Evolutionary conservation across 768 basidiomycete species (phyloP).

Genomic region (Nidularia pulvinata): DNA sequence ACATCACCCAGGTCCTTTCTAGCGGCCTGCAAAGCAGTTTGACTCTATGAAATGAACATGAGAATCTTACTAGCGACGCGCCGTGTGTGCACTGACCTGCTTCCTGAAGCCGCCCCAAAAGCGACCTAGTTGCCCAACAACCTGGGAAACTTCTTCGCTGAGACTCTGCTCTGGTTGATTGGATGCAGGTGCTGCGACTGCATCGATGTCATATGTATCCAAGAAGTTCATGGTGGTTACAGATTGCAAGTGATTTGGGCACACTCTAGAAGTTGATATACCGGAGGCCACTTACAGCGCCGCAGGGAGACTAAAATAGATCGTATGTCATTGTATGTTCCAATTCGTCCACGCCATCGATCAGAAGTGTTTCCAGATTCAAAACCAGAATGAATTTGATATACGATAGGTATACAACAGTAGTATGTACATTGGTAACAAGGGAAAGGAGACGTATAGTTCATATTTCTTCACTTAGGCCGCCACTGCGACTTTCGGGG

Average conservation of each 20-base stretch:
- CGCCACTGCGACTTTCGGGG: constrained; percentile 7
- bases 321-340: too few relatives aligned
- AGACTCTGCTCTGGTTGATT: constrained; percentile 50
- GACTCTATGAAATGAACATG: constrained; percentile 46
- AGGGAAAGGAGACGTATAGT: not conserved
- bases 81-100: constrained; percentile 53
- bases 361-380: too few relatives aligned
- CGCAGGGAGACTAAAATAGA: too few relatives aligned
- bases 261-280: not conserved
- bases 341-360: too few relatives aligned
- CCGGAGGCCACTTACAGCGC: not conserved
- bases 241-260: constrained; percentile 2
- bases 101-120: constrained; percentile 94
- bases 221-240: constrained; percentile 65
- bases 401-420: not conserved
- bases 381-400: too few relatives aligned
- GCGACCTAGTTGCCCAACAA: constrained; percentile 81
- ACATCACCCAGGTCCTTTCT: constrained; percentile 73
- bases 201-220: constrained; percentile 63
- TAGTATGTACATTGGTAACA: constrained; percentile 1
- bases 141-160: constrained; percentile 88
- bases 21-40: constrained; percentile 64
- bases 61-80: not conserved
- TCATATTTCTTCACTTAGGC: constrained; percentile 4
- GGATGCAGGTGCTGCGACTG: constrained; percentile 45